phyloP scores from a whole-genome alignment of 2,329 filamentous ascomycete species.

The Didymosphaeria variabile region DNA sequence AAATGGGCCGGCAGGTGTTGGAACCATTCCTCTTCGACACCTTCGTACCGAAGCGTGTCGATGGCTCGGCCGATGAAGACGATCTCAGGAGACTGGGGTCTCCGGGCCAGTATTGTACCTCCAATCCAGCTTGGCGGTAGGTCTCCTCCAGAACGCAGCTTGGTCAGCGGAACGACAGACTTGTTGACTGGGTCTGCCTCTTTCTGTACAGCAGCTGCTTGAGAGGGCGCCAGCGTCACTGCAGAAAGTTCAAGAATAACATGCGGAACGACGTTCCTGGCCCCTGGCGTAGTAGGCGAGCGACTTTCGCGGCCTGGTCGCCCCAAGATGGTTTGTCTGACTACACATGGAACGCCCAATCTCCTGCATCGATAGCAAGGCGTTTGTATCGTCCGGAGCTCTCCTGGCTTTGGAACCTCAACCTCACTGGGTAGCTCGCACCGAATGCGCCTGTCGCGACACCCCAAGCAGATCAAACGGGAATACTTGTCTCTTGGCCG shows the following conservation, averaged over 20 bases:
- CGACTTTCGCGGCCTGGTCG: conserved; percentile 18
- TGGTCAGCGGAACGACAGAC: not conserved
- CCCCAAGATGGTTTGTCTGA: conserved; percentile 26
- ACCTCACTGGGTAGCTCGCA: conserved; percentile 27
- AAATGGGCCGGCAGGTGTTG: conserved; percentile 28
- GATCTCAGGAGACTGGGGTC: conserved; percentile 17
- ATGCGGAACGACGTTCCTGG: not conserved
- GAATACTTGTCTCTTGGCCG: conserved; percentile 28
- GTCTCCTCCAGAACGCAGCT: not conserved
- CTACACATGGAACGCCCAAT: conserved; percentile 25
- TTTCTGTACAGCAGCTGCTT: not conserved
- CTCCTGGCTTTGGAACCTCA: conserved; percentile 24
- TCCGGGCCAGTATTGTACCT: not conserved
- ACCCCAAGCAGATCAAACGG: conserved; percentile 30
- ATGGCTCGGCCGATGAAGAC: conserved; percentile 23
- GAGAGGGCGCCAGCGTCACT: not conserved
- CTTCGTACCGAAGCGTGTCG: conserved; percentile 24
- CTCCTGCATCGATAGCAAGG: conserved; percentile 28
- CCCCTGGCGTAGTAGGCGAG: not conserved
- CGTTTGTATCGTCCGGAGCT: conserved; percentile 26
- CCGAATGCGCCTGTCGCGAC: conserved; percentile 29
- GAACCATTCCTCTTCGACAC: conserved; percentile 28
- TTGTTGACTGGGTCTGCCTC: not conserved
- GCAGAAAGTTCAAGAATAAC: not conserved
- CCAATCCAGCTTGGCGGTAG: not conserved